These are phyloP conservation scores for Zhuliangozyma blackwelliae DNA, from an alignment of 1,139 yeast genomes.

Conservation along the genomic window DNA sequence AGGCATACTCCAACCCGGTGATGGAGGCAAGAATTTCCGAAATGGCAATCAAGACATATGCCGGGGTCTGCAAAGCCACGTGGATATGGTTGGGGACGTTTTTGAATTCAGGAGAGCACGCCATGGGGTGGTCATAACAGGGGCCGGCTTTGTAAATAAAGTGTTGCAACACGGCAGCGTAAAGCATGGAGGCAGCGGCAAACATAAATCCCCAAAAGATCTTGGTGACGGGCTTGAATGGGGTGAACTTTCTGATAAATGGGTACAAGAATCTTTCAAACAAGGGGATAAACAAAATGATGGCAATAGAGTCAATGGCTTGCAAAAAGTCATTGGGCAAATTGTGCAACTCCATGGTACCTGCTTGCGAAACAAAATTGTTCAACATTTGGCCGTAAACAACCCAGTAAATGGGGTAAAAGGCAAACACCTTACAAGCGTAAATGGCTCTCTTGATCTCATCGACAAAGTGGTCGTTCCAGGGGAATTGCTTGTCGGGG, in stretches of 20 bases:
- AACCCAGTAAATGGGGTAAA: conserved; percentile 64
- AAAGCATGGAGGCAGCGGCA: conserved; percentile 66
- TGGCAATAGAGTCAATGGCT: conserved; percentile 57
- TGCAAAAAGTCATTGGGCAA: conserved; percentile 66
- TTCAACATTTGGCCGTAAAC: conserved; percentile 65
- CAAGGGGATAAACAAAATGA: conserved; percentile 60
- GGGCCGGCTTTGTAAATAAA: conserved; percentile 71
- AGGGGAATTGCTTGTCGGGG: conserved; percentile 43
- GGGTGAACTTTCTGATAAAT: conserved; percentile 49
- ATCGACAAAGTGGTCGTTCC: conserved; percentile 61
- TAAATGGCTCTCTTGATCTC: conserved; percentile 54
- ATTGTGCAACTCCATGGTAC: conserved; percentile 57
- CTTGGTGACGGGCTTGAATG: conserved; percentile 66
- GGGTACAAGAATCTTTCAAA: conserved; percentile 54
- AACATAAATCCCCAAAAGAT: conserved; percentile 73
- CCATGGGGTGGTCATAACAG: conserved; percentile 61
- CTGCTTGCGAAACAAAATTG: conserved; percentile 64
- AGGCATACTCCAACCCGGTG: conserved; percentile 67
- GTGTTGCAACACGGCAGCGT: conserved; percentile 80
- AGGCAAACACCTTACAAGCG: conserved; percentile 61
- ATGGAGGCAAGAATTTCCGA: conserved; percentile 64
- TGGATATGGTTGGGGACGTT: conserved; percentile 49
- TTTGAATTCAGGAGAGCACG: conserved; percentile 24
- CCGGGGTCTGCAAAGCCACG: conserved; percentile 62
- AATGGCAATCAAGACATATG: conserved; percentile 56